These are phyloP conservation scores for Boletus rubropictus DNA, from an alignment of 768 basidiomycete species.

Conservation along the genomic window DNA sequence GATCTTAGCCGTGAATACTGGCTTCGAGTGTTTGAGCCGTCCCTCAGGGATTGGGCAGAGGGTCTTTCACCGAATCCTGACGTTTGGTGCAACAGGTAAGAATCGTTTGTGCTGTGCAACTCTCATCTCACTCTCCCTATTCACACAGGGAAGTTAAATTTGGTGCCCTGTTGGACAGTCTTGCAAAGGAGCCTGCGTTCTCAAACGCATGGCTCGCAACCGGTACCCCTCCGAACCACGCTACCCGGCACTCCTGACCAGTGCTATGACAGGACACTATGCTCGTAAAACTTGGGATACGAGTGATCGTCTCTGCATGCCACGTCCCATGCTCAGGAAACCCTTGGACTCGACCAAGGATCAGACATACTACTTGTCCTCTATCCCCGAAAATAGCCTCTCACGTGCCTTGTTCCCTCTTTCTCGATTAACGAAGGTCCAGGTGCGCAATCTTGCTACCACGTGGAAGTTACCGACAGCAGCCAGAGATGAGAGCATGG, in stretches of 20 bases:
- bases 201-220: conserved; percentile 73
- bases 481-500: conserved; percentile 80
- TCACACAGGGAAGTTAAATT: conserved; percentile 80
- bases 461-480: conserved; percentile 64
- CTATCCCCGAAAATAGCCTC: conserved; percentile 62
- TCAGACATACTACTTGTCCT: conserved; percentile 87
- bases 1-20: conserved; percentile 91
- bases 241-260: not conserved
- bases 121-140: not conserved
- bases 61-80: conserved; percentile 92
- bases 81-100: conserved; percentile 81
- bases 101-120: too few species aligned
- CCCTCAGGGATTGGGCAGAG: conserved; percentile 66
- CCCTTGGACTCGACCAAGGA: conserved; percentile 66
- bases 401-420: conserved; percentile 76
- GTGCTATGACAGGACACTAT: conserved; percentile 64
- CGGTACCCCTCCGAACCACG: conserved; percentile 37
- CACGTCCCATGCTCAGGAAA: conserved; percentile 50
- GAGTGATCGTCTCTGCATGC: not conserved
- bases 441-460: conserved; percentile 69
- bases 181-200: conserved; percentile 34
- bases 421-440: conserved; percentile 54
- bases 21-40: conserved; percentile 85
- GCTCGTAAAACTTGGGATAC: conserved; percentile 60
- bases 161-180: conserved; percentile 66